Conservation (phyloP, 2,329 filamentous ascomycete genomes). For the Camillea tinctor region DNA sequence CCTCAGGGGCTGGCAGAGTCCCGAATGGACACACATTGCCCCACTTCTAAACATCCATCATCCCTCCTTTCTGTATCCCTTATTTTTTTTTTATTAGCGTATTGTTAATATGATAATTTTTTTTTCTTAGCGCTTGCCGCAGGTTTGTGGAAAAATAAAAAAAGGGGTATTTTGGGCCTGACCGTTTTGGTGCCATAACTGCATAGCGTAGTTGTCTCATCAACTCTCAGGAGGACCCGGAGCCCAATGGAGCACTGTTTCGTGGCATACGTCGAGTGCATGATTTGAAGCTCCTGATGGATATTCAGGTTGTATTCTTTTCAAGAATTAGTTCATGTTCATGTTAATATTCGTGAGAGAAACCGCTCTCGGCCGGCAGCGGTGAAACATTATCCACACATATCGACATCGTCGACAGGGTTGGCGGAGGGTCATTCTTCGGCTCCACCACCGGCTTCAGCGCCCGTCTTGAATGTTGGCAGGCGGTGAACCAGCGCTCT, state of each 20-base stretch:
- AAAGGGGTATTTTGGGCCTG: neutral
- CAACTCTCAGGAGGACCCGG: neutral
- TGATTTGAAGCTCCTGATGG: neutral
- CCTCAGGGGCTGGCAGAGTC: conserved; percentile 21
- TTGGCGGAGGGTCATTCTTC: neutral
- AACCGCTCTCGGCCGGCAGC: neutral
- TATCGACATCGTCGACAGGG: neutral
- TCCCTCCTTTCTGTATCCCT: conserved; percentile 16
- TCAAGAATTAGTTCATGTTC: neutral
- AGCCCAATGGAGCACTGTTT: neutral
- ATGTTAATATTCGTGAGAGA: neutral
- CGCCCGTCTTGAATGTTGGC: neutral
- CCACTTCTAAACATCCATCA: conserved; percentile 11
- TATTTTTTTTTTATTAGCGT: neutral
- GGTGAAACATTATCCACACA: neutral
- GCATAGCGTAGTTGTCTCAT: neutral
- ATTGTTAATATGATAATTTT: neutral
- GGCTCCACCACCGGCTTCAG: neutral
- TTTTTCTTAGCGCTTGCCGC: neutral
- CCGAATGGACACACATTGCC: conserved; percentile 17
- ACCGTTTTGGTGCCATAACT: neutral
- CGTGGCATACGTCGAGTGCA: neutral
- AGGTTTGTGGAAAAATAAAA: neutral
- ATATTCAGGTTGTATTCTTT: neutral
- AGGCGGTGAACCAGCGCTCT: neutral